Base-by-base conservation (phyloP, 1,284 basidiomycete species). In the Vanrija sp. region DNA sequence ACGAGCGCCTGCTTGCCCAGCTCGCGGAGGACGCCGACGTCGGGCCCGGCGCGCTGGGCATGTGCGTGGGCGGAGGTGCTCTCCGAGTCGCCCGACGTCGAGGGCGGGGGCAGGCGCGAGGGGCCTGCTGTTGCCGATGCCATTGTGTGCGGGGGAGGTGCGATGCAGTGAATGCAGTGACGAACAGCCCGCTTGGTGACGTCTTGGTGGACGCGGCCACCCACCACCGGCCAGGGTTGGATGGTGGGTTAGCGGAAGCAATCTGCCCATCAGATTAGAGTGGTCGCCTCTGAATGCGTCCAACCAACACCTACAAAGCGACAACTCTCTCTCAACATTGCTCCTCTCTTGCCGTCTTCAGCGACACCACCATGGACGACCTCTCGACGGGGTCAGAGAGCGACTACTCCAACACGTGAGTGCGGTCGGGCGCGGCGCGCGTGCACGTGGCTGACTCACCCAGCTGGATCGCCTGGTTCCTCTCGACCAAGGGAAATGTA, bases 391-490 rank as follows among this genome's bases (percentile, higher is more conserved):
- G 72, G 23, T 75, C 75, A 4, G 76, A 77, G 54, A 71, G 67
- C 44, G 76, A 77, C 54, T 77, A 77, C 61, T 69, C 73, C 36
- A 75, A 75, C 64, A 72, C 73, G 75, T 77, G 35, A 36, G 61
- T 59, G 22, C 18, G 51, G 31, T 14, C 23, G n/a, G 14, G 22
- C n/a, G 22, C 4, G 46, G 61, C 9, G 18, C 14, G 4, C 14
- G 6, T 35, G 47, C 31, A 31, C 4, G 15, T 14, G 8, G 25
- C 38, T 49, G 38, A 54, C 48, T 22, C 25, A 14, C 23, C 23
- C 60, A 98, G 96, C 57, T 98, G 94, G 94, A 94, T 96, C 66
- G 91, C 92, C 6, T 98, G 95, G 95, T 98, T 98, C 75, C 81
- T 98, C 24, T 92, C 92, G 7, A 95, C 92, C 18, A 78, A 78